These are phyloP conservation scores for Neoarthrinium moseri DNA, from an alignment of 2,329 filamentous ascomycete species.

Conservation along the genomic window DNA sequence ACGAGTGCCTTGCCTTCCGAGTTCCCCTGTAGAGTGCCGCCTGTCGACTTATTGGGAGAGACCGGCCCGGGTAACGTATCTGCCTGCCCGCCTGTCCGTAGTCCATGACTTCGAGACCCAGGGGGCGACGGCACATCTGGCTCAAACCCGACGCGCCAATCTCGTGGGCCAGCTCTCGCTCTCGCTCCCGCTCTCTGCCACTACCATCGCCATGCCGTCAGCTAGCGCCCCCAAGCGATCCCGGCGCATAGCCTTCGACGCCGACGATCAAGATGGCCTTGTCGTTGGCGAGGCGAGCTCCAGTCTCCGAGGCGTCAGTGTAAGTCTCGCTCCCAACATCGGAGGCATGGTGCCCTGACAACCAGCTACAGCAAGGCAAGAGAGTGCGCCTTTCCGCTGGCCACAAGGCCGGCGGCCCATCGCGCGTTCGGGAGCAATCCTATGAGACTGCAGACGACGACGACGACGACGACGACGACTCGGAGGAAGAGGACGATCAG, in stretches of 20 bases:
- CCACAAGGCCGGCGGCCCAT: slow-evolving; percentile 14
- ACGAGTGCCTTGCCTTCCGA: no score
- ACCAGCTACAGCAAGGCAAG: slow-evolving; percentile 31
- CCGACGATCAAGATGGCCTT: slow-evolving; percentile 30
- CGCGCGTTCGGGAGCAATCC: background rate
- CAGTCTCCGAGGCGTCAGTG: slow-evolving; percentile 35
- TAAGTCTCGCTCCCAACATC: slow-evolving; percentile 25
- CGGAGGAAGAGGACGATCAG: slow-evolving; percentile 27
- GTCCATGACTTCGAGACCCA: no score
- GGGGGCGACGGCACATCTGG: no score
- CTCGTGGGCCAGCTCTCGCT: no score
- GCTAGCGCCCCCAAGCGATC: slow-evolving; percentile 41
- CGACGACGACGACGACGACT: no score
- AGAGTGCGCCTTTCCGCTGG: slow-evolving; percentile 34
- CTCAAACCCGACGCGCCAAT: no score
- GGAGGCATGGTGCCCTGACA: slow-evolving; percentile 12
- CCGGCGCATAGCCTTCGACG: slow-evolving; percentile 32
- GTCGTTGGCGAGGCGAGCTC: slow-evolving; percentile 40
- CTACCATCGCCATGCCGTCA: slow-evolving; percentile 23
- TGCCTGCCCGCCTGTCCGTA: no score
- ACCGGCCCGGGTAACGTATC: no score
- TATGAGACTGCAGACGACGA: no score
- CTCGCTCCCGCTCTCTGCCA: no score
- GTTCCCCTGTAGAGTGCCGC: no score
- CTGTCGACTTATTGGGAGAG: no score